Evolutionary conservation across 2,329 filamentous ascomycete species (phyloP).

Genomic region (Alternaria rosae): DNA sequence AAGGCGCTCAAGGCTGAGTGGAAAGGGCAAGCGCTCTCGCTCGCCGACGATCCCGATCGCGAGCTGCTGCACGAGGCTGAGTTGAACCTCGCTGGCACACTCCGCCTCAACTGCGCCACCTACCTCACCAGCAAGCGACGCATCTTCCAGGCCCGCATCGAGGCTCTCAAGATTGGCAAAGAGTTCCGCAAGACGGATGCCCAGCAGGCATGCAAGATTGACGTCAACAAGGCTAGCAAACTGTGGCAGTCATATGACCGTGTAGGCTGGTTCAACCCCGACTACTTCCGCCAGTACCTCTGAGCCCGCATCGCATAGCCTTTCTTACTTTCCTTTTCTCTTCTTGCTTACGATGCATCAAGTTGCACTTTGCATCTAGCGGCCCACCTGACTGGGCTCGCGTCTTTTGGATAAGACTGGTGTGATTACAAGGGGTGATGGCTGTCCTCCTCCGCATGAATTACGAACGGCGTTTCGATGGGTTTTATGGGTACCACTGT

Average conservation of each 20-base stretch:
- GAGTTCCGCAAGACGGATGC: constrained; percentile 95
- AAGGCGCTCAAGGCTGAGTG: constrained; percentile 85
- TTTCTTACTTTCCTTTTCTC: background rate
- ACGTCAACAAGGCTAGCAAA: constrained; percentile 96
- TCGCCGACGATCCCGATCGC: constrained; percentile 69
- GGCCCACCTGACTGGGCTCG: constrained; percentile 25
- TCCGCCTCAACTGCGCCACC: constrained; percentile 84
- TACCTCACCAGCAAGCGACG: constrained; percentile 93
- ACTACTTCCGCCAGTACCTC: constrained; percentile 58
- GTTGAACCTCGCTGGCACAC: constrained; percentile 74
- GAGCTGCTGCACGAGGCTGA: constrained; percentile 80
- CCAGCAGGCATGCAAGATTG: constrained; percentile 96
- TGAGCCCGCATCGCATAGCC: constrained; percentile 24
- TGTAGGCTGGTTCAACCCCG: constrained; percentile 78
- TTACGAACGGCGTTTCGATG: constrained; percentile 41
- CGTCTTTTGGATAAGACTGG: constrained; percentile 28
- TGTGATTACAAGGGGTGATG: constrained; percentile 24
- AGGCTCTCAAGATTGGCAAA: constrained; percentile 71
- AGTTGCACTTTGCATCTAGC: constrained; percentile 37
- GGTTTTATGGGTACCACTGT: constrained; percentile 15
- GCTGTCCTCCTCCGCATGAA: constrained; percentile 26
- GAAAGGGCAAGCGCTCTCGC: constrained; percentile 81
- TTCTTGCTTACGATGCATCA: constrained; percentile 20
- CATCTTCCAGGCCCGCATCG: constrained; percentile 81
- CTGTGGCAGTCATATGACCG: constrained; percentile 89